Conservation (phyloP, 2,329 filamentous ascomycete species). For the Sporothrix mexicana region DNA sequence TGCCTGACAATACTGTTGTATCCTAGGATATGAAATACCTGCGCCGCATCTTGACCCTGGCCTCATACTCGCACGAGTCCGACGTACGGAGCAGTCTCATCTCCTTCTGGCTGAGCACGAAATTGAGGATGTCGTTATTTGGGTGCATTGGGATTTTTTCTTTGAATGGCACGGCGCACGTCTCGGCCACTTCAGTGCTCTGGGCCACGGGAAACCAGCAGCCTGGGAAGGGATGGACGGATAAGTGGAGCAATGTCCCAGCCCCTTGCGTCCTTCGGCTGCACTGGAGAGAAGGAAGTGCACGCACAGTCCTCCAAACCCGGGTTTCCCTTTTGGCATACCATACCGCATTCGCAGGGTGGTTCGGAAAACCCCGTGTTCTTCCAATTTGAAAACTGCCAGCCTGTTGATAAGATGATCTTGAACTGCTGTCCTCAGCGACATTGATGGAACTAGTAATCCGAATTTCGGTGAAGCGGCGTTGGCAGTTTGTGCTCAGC, state of each 20-base stretch:
- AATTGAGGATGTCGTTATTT: background rate
- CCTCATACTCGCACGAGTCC: background rate
- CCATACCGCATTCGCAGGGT: background rate
- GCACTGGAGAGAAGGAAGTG: slow-evolving; percentile 2
- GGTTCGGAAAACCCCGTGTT: too few species aligned
- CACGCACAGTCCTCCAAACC: background rate
- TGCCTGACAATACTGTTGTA: background rate
- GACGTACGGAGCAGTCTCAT: background rate
- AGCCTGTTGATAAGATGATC: background rate
- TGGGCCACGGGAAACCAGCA: slow-evolving; percentile 19
- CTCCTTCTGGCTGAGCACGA: background rate
- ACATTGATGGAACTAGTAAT: slow-evolving; percentile 26
- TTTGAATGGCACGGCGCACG: background rate
- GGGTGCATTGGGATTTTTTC: background rate
- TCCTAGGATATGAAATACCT: background rate
- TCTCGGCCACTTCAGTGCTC: background rate
- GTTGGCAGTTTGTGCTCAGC: slow-evolving; percentile 13
- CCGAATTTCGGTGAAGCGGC: slow-evolving; percentile 33
- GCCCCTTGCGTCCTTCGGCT: slow-evolving; percentile 17
- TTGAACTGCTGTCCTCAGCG: background rate
- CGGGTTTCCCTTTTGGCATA: slow-evolving; percentile 10
- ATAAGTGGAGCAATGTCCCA: slow-evolving; percentile 21
- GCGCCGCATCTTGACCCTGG: background rate
- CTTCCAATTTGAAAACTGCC: too few species aligned
- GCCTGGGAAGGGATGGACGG: slow-evolving; percentile 23